Evolutionary conservation across 768 basidiomycete genomes (phyloP).

Genomic region (Pilatotrama ljubarskyi): DNA sequence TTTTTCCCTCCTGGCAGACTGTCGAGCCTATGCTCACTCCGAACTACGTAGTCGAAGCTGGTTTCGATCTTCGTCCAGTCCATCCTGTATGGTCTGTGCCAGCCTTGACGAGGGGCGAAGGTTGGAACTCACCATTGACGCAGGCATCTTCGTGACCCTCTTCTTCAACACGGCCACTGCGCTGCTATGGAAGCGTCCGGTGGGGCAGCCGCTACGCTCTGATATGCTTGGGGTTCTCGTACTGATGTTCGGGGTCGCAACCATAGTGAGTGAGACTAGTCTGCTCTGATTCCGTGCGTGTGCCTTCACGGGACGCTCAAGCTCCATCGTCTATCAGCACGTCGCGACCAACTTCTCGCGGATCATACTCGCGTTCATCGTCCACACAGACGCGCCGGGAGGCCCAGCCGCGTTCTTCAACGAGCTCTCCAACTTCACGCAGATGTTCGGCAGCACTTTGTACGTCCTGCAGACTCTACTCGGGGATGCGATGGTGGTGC

Average conservation of each 20-base stretch:
- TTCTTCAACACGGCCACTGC: neutral
- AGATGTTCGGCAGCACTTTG: conserved; percentile 39
- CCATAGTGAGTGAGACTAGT: conserved; percentile 36
- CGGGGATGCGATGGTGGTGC: conserved; percentile 31
- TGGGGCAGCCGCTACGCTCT: neutral
- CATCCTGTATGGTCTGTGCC: neutral
- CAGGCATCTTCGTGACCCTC: conserved; percentile 3
- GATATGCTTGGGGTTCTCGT: neutral
- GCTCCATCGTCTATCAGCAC: conserved; percentile 30
- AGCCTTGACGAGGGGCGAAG: too few relatives aligned
- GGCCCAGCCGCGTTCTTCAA: conserved; percentile 36
- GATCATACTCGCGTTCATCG: conserved; percentile 39
- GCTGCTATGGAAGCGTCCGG: neutral
- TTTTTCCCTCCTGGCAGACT: too few relatives aligned
- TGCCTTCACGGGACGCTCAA: neutral
- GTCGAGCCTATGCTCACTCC: too few relatives aligned
- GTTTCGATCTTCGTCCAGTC: conserved; percentile 13
- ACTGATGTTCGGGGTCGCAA: conserved; percentile 33
- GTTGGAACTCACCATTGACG: neutral
- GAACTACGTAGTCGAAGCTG: neutral
- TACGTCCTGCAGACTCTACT: conserved; percentile 41
- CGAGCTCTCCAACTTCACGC: conserved; percentile 36
- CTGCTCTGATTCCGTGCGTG: conserved; percentile 29
- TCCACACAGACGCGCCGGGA: conserved; percentile 21
- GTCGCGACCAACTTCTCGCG: conserved; percentile 38